Base-by-base conservation (phyloP, 805 yeast species). In the Myxozyma geophila region DNA sequence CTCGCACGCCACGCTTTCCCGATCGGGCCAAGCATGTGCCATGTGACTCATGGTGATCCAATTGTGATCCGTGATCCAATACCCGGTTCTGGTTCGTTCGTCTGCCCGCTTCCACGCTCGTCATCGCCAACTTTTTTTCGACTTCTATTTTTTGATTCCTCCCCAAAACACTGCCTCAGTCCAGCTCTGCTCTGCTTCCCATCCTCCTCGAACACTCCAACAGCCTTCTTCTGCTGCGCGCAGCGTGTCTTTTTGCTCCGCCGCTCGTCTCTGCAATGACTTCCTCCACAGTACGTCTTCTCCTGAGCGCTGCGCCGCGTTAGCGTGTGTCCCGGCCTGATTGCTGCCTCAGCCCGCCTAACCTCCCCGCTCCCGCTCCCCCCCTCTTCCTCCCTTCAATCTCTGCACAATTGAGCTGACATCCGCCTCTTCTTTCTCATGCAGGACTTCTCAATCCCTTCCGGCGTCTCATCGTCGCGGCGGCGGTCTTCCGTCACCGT, bases 401-500 rank as follows among this genome's bases (percentile, higher is more conserved):
- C 28, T 21, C 9, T 41, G 23, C 28, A n/a, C 23, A 21, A 17
- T 17, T 17, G 37, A 17, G 35, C 58, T 40, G 36, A 23, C 59
- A 33, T 41, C 43, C 10, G 21, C 19, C 2, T 9, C 33, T 33
- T 10, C 10, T 39, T 19, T 10, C 28, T 28, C 28, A 28, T 35
- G 9, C 17, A 43, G 58, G 50, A 43, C 33, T 23, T 54, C 19
- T 33, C 58, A 19, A 37, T 57, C 13, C 33, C 58, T 15, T 28
- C 64, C 23, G 47, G 43, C 19, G 12, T 56, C 43, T 41, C 60
- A 35, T 54, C 65, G 48, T 50, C 67, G 17, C 61, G 64, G 33
- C 64, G 67, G 48, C 59, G 67, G 28, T 51, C 68, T 28, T 63
- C 68, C n/a, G 67, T 63, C 52, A 12, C 67, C 40, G 60, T 57